Evolutionary conservation across 768 basidiomycete genomes (phyloP), one percentile per base, ranked within the genome.

Genomic region (Tubosaeta sp.): DNA sequence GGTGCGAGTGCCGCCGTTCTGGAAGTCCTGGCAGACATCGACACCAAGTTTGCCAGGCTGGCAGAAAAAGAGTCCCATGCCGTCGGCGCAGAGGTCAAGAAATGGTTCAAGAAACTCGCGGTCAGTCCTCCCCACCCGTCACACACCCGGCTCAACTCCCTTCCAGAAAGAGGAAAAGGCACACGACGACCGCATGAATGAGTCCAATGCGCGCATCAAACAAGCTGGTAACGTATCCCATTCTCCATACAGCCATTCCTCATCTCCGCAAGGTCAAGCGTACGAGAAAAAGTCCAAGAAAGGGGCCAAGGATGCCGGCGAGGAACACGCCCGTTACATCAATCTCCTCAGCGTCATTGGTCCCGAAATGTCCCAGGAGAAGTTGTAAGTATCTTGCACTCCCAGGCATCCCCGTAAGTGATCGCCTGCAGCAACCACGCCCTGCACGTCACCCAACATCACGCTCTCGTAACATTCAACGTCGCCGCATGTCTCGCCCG

Each of bases 281-380:
- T 90, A 87, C 46, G 88, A 91, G 73, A 87, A 87, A 74, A 90
- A 87, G 63, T 77, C 82, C 25, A 89, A 87, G 76, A 86, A 83
- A 69, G 85, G 78, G 41, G 66, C 81, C 10, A 73, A 73, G 18
- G 86, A 90, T 57, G 82, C 76, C 6, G 71, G 71, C 8, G 88
- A 89, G 27, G 89, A 90, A 59, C 89, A 90, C 62, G 78, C 82
- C 43, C 80, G 84, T 16, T 91, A 90, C 63, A 81, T 91, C 53
- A 82, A 81, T 59, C 71, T 89, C 1, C 81, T 90, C 52, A 85
- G 79, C 58, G 72, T 77, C 19, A 65, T 90, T 13, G 87, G 87
- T 1, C 85, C 87, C 9, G 88, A 90, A 61, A 84, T 90, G 49
- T 84, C 85, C 4, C 83, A 87, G 60, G 84, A 87, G 59, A 90